A percentile compares a stretch with the other conserved stretches of the same genome.
These are phyloP conservation scores for Rhodotorula mucilaginosa DNA, from an alignment of 1,284 basidiomycete species.

Conservation along the genomic window DNA sequence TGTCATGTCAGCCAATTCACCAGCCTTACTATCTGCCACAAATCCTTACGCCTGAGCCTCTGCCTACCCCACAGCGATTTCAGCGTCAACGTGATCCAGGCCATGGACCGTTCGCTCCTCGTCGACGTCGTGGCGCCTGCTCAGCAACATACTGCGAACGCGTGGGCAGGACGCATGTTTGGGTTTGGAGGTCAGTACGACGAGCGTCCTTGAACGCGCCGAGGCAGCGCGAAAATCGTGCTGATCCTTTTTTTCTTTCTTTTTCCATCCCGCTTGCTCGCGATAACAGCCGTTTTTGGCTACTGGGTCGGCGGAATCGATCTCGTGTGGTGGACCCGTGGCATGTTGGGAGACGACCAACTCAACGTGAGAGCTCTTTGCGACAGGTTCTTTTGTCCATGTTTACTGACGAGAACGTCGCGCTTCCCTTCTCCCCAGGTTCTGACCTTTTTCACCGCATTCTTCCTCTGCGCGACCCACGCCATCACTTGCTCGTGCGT, in stretches of 20 bases:
- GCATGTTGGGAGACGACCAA: slow-evolving; percentile 69
- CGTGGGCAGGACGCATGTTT: slow-evolving; percentile 89
- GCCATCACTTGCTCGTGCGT: slow-evolving; percentile 63
- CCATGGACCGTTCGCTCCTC: slow-evolving; percentile 75
- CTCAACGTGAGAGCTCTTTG: slow-evolving; percentile 54
- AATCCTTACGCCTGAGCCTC: not conserved
- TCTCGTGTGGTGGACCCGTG: slow-evolving; percentile 33
- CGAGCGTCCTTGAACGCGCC: no score
- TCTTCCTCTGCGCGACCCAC: slow-evolving; percentile 53
- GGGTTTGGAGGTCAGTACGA: slow-evolving; percentile 28
- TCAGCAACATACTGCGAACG: slow-evolving; percentile 81
- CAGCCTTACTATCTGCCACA: not conserved
- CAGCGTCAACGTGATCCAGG: slow-evolving; percentile 85
- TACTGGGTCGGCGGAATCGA: slow-evolving; percentile 43
- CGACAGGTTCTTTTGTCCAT: no score
- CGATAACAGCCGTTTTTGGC: slow-evolving; percentile 34
- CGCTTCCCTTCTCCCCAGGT: no score
- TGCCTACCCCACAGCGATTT: slow-evolving; percentile 61
- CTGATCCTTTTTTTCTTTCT: no score
- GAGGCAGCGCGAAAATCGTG: no score
- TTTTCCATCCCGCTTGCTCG: not conserved
- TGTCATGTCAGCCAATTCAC: slow-evolving; percentile 54
- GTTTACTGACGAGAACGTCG: no score
- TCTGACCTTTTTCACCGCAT: slow-evolving; percentile 54
- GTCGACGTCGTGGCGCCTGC: slow-evolving; percentile 61